Base-by-base conservation (phyloP, 805 yeast species). In the Wickerhamiella shivajii region DNA sequence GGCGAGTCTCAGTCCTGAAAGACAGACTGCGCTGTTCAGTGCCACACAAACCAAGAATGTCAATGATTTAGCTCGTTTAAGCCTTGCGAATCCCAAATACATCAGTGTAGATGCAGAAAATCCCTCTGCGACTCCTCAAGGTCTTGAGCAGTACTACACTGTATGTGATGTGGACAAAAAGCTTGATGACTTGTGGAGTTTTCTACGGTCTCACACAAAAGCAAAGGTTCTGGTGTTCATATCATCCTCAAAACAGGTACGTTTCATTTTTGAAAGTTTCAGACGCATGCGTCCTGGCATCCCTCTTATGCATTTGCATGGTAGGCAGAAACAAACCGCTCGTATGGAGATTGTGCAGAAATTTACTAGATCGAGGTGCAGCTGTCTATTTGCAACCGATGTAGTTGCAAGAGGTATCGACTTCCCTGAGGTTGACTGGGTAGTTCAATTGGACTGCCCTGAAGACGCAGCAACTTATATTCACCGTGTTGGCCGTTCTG, bases 371-470 rank as follows among this genome's bases (percentile, higher is more conserved):
- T 74, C 92, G 2, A 78, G 77, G 44, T 70, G 77, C 34, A 79
- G 80, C 11, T 81, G 93, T 58, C 58, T 83, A 30, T 73, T 83
- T 49, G 90, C 93, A 0, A 83, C 95, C 0, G 95, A 83, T 57
- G 76, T 83, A 28, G 93, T 81, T 9, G 93, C 95, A 1, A 63
- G 95, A 52, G 95, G 95, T 12, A 67, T 83, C 25, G 95, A 83
- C 53, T 81, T 84, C 55, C 94, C 95, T 0, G 79, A 85, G 5
- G 79, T 83, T 31, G 92, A 84, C 50, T 83, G 95, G 95, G 93
- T 83, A n/a, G 63, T 83, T 6, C 95, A 83, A 53, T 66, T 81
- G 1, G 95, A 83, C 51, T 79, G 92, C 46, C 94, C 95, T 0
- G 95, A 83, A 51, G 93, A 80, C 53, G 67, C 72, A 2, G 81